phyloP scores from a whole-genome alignment of 2,329 filamentous ascomycete species.

The Bipolaris cookei region DNA sequence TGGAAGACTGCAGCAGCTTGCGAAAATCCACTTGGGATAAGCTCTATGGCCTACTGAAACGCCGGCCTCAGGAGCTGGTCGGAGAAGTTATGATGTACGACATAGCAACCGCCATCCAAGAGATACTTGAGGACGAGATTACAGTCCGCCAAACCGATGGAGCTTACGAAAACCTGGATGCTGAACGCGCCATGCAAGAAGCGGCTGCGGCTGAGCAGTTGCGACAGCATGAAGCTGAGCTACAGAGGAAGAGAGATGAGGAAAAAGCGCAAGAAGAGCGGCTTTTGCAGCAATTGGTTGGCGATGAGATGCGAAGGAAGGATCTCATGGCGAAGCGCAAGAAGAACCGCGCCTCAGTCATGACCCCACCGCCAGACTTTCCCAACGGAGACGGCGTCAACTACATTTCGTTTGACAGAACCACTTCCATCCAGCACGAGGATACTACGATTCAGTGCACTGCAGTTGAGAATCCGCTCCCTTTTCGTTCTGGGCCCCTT shows the following conservation, averaged over 20 bases:
- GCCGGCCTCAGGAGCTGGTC: conserved; percentile 68
- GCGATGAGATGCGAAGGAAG: conserved; percentile 73
- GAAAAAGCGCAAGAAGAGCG: conserved; percentile 71
- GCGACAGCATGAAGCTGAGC: conserved; percentile 51
- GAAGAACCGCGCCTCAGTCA: conserved; percentile 54
- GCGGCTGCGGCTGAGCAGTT: conserved; percentile 69
- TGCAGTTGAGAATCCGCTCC: conserved; percentile 69
- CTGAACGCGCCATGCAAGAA: conserved; percentile 85
- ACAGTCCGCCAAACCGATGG: conserved; percentile 75
- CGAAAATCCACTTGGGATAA: conserved; percentile 74
- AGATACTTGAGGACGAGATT: conserved; percentile 85
- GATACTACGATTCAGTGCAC: conserved; percentile 70
- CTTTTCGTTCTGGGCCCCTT: conserved; percentile 69
- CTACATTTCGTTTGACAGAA: conserved; percentile 69
- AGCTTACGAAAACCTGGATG: conserved; percentile 83
- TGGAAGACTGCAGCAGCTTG: conserved; percentile 70
- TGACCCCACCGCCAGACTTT: conserved; percentile 46
- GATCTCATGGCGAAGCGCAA: conserved; percentile 66
- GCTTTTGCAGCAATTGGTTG: conserved; percentile 71
- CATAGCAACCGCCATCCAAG: conserved; percentile 65
- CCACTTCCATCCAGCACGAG: conserved; percentile 67
- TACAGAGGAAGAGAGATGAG: conserved; percentile 51
- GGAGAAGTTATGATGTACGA: conserved; percentile 71
- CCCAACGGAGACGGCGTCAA: conserved; percentile 45
- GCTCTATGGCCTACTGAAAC: conserved; percentile 71